These are phyloP conservation scores for Magnolia sinica DNA, from an alignment of 164 flowering plant species.

Conservation along the genomic window DNA sequence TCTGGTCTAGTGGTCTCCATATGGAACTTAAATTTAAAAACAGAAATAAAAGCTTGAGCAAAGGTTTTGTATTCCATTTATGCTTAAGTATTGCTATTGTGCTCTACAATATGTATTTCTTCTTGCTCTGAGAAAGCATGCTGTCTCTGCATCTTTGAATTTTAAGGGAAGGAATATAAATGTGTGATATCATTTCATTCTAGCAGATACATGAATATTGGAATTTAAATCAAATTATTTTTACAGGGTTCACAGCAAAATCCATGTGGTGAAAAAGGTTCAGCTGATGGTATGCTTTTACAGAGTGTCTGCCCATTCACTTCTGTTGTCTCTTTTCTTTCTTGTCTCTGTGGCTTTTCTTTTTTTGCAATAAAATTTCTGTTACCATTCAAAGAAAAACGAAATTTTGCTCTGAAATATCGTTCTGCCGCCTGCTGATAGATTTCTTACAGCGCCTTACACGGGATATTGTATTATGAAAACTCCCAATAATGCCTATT, in stretches of 20 bases:
- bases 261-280: constrained; percentile 19
- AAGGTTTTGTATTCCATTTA: background rate
- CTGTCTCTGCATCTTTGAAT: background rate
- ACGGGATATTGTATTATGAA: too few species aligned
- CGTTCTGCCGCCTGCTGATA: background rate
- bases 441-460: background rate
- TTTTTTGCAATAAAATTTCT: background rate
- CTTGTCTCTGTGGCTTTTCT: background rate
- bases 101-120: background rate
- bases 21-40: too few species aligned
- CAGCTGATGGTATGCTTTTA: constrained; percentile 20
- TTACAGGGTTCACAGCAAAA: constrained; percentile 26
- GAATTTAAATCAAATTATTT: too few species aligned
- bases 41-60: background rate
- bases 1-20: background rate
- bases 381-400: background rate
- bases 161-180: too few species aligned
- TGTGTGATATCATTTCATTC: background rate
- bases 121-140: background rate
- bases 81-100: background rate
- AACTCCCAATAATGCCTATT: background rate
- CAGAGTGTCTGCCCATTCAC: background rate
- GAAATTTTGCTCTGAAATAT: background rate
- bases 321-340: background rate
- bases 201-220: too few species aligned